Base-by-base conservation (phyloP, 2,329 filamentous ascomycete genomes). In the Teratosphaeria gauchensis region DNA sequence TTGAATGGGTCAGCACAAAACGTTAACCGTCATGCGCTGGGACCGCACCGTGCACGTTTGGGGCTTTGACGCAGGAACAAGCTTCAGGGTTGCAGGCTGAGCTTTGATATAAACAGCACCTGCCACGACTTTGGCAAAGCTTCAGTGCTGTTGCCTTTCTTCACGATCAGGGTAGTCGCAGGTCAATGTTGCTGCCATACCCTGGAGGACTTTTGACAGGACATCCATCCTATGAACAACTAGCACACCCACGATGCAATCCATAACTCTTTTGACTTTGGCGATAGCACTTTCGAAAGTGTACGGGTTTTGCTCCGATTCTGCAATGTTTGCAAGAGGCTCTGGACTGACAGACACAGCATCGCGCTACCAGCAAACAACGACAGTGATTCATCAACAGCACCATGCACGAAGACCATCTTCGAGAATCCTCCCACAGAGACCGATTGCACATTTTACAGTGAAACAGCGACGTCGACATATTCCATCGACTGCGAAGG, bases 401-500 rank as follows among this genome's bases (percentile, higher is more conserved):
- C 42, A 4, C 16, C 48, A 42, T 55, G 54, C 54, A 53, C 48
- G 4, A 59, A 21, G n/a, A 48, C 57, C 21, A 8, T 58, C 38
- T 33, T 51, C 35, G 30, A 55, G 3, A 19, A 51, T 21, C 57
- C 57, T 14, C 33, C 54, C 3, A 31, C 52, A 16, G 48, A 31
- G 16, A n/a, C 24, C n/a, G 42, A 33, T 12, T 59, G 57, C 48
- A 59, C 57, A 12, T 42, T 48, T 14, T 38, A 54, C 38, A 16
- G 55, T 32, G 33, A 28, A 5, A 59, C 58, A 9, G 28, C 24
- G n/a, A 59, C 58, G 8, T 16, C 48, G 32, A 59, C 58, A 30
- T n/a, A 38, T 8, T 57, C 51, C 19, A 48, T 57, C 21, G 52
- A 59, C 9, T 59, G 58, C 52, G 33, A 52, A 16, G 58, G 58